Evolutionary conservation across 2,329 filamentous ascomycete species (phyloP).

Genomic region (Pyrenophora seminiperda): DNA sequence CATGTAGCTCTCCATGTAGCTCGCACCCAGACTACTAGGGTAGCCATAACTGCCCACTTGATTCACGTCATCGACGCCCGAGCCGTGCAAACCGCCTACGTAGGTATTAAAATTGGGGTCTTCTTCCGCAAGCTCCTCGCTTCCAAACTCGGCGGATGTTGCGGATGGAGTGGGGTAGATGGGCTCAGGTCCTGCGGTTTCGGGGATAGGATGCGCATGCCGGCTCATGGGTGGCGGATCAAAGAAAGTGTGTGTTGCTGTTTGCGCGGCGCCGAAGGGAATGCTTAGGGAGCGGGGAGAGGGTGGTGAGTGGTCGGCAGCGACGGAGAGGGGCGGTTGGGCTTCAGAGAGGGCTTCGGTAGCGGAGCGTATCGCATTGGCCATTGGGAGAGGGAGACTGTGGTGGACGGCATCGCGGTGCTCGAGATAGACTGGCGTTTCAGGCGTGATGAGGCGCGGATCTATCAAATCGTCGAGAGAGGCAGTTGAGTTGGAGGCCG

Average conservation of each 20-base stretch:
- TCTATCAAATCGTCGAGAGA: conserved; percentile 43
- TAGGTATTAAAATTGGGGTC: conserved; percentile 40
- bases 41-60: conserved; percentile 45
- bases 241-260: conserved; percentile 30
- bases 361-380: conserved; percentile 29
- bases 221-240: conserved; percentile 29
- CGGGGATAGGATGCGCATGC: conserved; percentile 19
- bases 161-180: conserved; percentile 22
- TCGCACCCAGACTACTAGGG: conserved; percentile 42
- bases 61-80: conserved; percentile 42
- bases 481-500: conserved; percentile 37
- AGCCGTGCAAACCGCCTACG: conserved; percentile 43
- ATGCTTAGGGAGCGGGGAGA: conserved; percentile 20
- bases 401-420: conserved; percentile 40
- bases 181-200: conserved; percentile 25
- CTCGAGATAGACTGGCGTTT: conserved; percentile 20
- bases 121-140: conserved; percentile 20
- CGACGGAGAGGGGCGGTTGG: conserved; percentile 18
- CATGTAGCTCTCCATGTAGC: conserved; percentile 48
- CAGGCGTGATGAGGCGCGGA: conserved; percentile 31
- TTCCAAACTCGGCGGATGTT: conserved; percentile 16
- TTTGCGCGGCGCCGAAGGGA: conserved; percentile 28
- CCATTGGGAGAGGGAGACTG: conserved; percentile 34
- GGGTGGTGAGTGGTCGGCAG: conserved; percentile 19
- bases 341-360: conserved; percentile 24